Base-by-base conservation (phyloP, 257 asterid species). In the Penstemon davidsonii region DNA sequence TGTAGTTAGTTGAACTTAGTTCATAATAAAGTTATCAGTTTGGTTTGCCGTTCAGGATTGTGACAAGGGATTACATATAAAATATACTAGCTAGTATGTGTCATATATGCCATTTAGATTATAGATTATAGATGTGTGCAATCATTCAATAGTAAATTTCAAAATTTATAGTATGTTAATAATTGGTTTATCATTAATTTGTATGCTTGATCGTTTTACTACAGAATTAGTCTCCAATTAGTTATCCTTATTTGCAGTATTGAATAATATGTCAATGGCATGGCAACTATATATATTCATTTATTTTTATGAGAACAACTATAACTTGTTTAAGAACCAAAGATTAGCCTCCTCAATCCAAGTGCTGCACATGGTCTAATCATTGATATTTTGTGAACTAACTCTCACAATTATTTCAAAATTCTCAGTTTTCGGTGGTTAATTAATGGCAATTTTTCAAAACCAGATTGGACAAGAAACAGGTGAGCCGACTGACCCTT, bases 301-400 rank as follows among this genome's bases (percentile, higher is more conserved):
- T 25, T 25, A 0, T 25, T 25, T 25, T 25, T 25, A 2, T 25
- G 33, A 25, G 33, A 25, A 25, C 33, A 25, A 25, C 0, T 25
- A 25, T 25, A 25, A 25, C 4, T 0, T 11, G 9, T 38, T 5
- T 3, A 2, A 36, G 38, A 41, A 9, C 39, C n/a, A 60, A 18
- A 8, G 18, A 15, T 12, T 13, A 66, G 37, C 46, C 37, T 39
- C 46, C 68, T 51, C 69, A 68, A 73, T 78, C 67, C 74, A 11
- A 54, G 66, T 56, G 68, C 18, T 10, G 80, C 83, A 78, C 75
- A 78, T 78, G 78, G 72, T 67, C 73, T 39, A 56, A 74, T 70
- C 66, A 67, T 66, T 65, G 71, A 66, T 58, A 55, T 45, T 60
- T 60, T 36, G 55, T 33, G 13, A n/a, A 47, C 70, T 42, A 36